phyloP scores from a whole-genome alignment of 306 rosid species.

The Inga laurina region DNA sequence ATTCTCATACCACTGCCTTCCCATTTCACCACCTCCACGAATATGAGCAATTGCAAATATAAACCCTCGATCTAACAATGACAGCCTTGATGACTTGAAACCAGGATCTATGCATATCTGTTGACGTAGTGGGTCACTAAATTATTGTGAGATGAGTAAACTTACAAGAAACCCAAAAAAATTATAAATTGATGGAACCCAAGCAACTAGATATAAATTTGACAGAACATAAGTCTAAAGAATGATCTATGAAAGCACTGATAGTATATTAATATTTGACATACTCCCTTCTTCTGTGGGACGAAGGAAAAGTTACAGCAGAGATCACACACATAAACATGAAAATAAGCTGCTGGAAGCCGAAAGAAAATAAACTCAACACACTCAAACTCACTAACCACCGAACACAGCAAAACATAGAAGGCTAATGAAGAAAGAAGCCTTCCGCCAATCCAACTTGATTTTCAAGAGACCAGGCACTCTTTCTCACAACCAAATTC shows the following conservation, averaged over 20 bases:
- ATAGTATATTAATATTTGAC: neutral
- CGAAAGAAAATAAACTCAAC: neutral
- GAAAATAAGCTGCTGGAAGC: neutral
- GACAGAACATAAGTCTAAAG: neutral
- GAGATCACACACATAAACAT: neutral
- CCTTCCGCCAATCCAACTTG: neutral
- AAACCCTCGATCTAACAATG: conserved; percentile 88
- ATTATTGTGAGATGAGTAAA: conserved; percentile 7
- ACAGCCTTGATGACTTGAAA: conserved; percentile 78
- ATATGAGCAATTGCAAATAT: conserved; percentile 88
- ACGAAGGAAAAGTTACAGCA: neutral
- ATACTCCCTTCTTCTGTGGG: neutral
- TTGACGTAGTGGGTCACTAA: conserved; percentile 33
- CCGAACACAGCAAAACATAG: neutral
- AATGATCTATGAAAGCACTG: neutral
- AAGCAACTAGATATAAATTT: neutral
- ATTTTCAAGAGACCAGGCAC: neutral
- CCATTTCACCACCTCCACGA: conserved; percentile 99
- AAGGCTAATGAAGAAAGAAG: neutral
- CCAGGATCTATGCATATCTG: conserved; percentile 76
- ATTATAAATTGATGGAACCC: neutral
- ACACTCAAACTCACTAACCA: neutral
- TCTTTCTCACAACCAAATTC: neutral
- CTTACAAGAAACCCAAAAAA: neutral
- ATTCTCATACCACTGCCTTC: conserved; percentile 96